Base-by-base conservation (phyloP, 2,329 filamentous ascomycete species). In the Paraconiothyrium sp. region DNA sequence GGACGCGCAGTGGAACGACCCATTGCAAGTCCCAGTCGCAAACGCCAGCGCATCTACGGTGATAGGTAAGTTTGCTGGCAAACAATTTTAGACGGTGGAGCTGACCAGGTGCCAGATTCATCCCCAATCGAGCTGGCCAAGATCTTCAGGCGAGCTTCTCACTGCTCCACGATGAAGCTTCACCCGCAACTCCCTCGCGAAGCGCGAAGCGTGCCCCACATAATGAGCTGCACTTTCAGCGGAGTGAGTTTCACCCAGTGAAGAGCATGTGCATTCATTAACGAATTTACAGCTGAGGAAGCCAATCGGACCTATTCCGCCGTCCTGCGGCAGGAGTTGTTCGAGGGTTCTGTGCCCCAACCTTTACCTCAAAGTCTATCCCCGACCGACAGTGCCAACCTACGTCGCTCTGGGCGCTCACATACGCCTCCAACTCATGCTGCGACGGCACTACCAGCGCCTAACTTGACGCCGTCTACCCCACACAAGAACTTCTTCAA, bases 401-500 rank as follows among this genome's bases (percentile, higher is more conserved):
- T 83, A 63, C 85, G 87, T 64, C 88, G 92, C 75, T 88, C 89
- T 54, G 90, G 89, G 54, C 86, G 92, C 72, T 91, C 92, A 54
- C 89, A 91, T 68, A 97, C 94, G 6, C 94, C 94, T 49, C 94
- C 94, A 30, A 88, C 86, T 61, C 88, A 89, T 69, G 79, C 80
- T 20, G 83, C 88, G 14, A 82, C 85, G 14, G 83, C 88, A 13
- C 80, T 93, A n/a, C 89, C 92, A 11, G 87, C 90, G 1, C 90
- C 86, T 32, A 84, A 88, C 59, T 84, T 95, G 61, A 97, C 94
- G 0, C 95, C 95, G 0, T 97, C 94, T 1, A 99, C 95, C 4
- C 95, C 95, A 10, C 93, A 97, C 79, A 98, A 97, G 81, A 99
- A 99, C 69, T 87, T 99, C 43, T 98, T 99, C 76, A 92, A 91